Percentiles rank a stretch among this genome's conserved stretches.
These are phyloP conservation scores for Alnus rubra DNA, from an alignment of 306 rosid species.

Conservation along the genomic window DNA sequence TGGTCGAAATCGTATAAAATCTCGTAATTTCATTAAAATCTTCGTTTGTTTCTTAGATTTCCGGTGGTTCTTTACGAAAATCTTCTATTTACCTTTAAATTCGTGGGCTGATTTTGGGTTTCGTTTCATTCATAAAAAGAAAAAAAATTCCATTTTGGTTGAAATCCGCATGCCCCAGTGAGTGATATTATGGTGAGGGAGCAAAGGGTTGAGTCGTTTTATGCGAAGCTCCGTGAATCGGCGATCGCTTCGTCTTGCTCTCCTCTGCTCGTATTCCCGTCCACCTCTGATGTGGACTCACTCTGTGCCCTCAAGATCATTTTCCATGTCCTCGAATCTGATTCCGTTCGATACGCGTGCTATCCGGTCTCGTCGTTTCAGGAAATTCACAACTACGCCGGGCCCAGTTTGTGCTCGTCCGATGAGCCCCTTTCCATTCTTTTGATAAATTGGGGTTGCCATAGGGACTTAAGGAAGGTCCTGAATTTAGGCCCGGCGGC, in stretches of 20 bases:
- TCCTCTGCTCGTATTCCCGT: slow-evolving; percentile 80
- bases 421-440: slow-evolving; percentile 50
- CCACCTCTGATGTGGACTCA: slow-evolving; percentile 89
- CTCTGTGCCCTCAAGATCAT: slow-evolving; percentile 79
- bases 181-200: slow-evolving; percentile 66
- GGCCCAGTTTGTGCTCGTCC: slow-evolving; percentile 41
- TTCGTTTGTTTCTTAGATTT: neutral
- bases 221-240: slow-evolving; percentile 59
- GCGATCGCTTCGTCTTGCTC: slow-evolving; percentile 49
- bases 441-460: slow-evolving; percentile 89
- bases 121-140: neutral
- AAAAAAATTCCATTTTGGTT: neutral
- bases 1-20: no score
- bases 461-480: slow-evolving; percentile 53
- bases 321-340: slow-evolving; percentile 77
- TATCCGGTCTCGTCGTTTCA: slow-evolving; percentile 85
- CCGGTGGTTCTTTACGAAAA: neutral
- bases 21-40: neutral
- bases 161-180: slow-evolving; percentile 21
- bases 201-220: slow-evolving; percentile 64
- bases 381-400: slow-evolving; percentile 63
- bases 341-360: slow-evolving; percentile 71
- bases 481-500: slow-evolving; percentile 53
- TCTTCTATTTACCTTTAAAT: no score
- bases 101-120: neutral